Conservation (phyloP, 371 early-diverging fungal species). For the Rhizomucor miehei region DNA sequence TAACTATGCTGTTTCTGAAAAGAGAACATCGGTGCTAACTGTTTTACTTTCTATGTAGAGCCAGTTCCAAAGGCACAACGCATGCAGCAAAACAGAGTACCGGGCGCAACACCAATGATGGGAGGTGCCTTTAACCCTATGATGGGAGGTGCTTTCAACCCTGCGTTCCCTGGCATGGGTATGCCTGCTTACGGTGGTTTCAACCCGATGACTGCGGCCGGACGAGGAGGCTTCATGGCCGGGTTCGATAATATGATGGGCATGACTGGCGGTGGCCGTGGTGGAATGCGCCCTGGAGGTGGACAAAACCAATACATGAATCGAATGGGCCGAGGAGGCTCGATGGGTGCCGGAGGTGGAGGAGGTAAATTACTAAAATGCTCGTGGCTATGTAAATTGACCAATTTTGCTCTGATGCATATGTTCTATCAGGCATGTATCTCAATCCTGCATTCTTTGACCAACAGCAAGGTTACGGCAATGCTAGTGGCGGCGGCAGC, state of each 20-base stretch:
- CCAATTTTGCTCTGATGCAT: neutral
- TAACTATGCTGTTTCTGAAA: neutral
- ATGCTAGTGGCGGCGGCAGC: conserved; percentile 3
- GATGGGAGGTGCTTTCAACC: conserved; percentile 23
- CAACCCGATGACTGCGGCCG: conserved; percentile 22
- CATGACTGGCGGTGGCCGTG: conserved; percentile 25
- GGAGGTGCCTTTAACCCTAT: conserved; percentile 21
- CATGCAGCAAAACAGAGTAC: conserved; percentile 11
- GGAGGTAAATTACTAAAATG: neutral
- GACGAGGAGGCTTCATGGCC: conserved; percentile 32
- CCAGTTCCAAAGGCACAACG: conserved; percentile 27
- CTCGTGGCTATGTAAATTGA: neutral
- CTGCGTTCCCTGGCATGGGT: conserved; percentile 5
- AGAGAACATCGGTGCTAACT: neutral
- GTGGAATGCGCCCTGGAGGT: conserved; percentile 19
- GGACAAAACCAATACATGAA: conserved; percentile 19
- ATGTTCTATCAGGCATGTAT: conserved; percentile 29
- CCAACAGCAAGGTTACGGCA: conserved; percentile 24
- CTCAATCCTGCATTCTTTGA: conserved; percentile 55
- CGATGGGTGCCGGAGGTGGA: conserved; percentile 28
- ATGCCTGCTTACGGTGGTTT: conserved; percentile 28
- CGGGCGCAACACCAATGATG: conserved; percentile 12
- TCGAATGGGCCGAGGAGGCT: conserved; percentile 25
- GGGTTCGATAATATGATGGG: conserved; percentile 36
- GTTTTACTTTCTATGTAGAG: conserved; percentile 13